These are phyloP conservation scores for Salix viminalis DNA, from an alignment of 345 rosid species.

Conservation along the genomic window DNA sequence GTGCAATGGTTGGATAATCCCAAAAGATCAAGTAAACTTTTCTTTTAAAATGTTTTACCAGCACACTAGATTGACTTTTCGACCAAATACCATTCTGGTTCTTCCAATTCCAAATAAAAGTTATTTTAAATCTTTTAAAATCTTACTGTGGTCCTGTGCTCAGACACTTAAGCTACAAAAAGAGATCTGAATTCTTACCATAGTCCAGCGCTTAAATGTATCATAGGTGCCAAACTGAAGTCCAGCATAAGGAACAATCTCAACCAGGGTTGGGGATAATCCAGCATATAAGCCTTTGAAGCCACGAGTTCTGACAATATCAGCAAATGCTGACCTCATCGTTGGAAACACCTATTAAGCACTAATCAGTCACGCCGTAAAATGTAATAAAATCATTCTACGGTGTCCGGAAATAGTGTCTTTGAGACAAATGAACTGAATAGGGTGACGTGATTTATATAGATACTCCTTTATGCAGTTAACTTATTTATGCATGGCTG, in stretches of 20 bases:
- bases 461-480: neutral
- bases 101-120: neutral
- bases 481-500: neutral
- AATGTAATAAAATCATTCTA: neutral
- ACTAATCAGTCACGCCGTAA: constrained; percentile 9
- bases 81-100: neutral
- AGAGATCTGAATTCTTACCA: constrained; percentile 42
- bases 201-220: constrained; percentile 82
- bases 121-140: neutral
- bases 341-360: constrained; percentile 71
- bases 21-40: neutral
- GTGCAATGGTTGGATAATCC: neutral
- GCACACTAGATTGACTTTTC: neutral
- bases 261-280: constrained; percentile 83
- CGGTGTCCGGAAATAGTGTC: neutral
- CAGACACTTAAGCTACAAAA: neutral
- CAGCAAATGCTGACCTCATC: constrained; percentile 89
- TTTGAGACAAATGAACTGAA: neutral
- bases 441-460: neutral
- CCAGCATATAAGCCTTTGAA: constrained; percentile 85
- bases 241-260: constrained; percentile 96
- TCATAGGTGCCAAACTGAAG: constrained; percentile 95
- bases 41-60: neutral
- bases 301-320: constrained; percentile 70
- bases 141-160: neutral